Base-by-base conservation (phyloP, 1,139 yeast species). In the Geotrichum citri-aurantii region DNA sequence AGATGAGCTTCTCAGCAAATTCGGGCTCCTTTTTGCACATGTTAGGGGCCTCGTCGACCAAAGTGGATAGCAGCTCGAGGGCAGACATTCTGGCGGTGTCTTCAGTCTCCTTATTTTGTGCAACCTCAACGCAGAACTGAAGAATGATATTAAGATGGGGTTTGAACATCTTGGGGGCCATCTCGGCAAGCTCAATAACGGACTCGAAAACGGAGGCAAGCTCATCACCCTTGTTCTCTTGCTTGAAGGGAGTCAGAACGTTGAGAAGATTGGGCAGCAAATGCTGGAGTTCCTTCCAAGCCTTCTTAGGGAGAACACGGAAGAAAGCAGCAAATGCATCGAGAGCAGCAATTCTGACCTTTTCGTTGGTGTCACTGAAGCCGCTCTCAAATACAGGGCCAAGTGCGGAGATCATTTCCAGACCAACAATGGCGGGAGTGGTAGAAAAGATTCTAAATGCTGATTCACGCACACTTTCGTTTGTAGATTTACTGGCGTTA, bases 141-240 rank as follows among this genome's bases (percentile, higher is more conserved):
- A 92, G 83, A 55, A 93, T 85, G 27, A 90, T 86, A 55, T 88
- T 85, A 72, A 93, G 92, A 88, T 92, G 88, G 55, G 89, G 90
- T 68, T 82, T 84, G 76, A 93, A 93, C 84, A 93, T 83, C 70
- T 92, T 93, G 56, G 99, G 99, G 11, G 98, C 98, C 63, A 92
- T 77, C 65, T 88, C 95, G 10, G 92, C 97, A 62, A 93, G 80
- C 67, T 93, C 98, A 61, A 92, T 90, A 66, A 93, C 79, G 11
- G 92, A 81, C 72, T 90, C 97, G 64, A 93, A 81, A n/a, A 92
- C 96, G 6, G 89, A 80, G 1, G 96, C 86, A 66, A 93, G 80
- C 12, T 96, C 89, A 29, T 80, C 77, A 59, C 90, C 95, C 69
- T 90, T 88, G 50, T 91, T 91, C 66, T 79, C 84, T 63, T 83